phyloP scores from a whole-genome alignment of 2,329 filamentous ascomycete genomes.

The Pestalotiopsis sp. region DNA sequence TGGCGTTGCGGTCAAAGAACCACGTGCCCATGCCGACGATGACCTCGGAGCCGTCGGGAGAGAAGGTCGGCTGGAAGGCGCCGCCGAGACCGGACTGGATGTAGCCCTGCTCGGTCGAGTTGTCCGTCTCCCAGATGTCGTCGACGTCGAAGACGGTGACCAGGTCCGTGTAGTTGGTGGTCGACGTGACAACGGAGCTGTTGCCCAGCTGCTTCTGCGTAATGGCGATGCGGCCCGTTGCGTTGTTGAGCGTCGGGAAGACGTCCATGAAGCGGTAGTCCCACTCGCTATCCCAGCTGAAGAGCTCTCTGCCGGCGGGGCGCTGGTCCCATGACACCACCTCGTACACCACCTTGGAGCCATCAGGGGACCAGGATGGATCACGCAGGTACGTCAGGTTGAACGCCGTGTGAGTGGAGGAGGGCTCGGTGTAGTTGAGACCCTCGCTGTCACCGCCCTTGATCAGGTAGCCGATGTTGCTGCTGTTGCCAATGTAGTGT shows the following conservation, averaged over 20 bases:
- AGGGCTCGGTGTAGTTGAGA: slow-evolving; percentile 29
- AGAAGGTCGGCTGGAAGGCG: slow-evolving; percentile 44
- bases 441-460: slow-evolving; percentile 31
- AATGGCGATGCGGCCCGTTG: slow-evolving; percentile 26
- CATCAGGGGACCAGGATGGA: slow-evolving; percentile 38
- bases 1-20: slow-evolving; percentile 37
- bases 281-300: slow-evolving; percentile 41
- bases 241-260: slow-evolving; percentile 36
- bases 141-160: slow-evolving; percentile 18
- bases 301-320: slow-evolving; percentile 38
- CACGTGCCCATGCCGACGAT: slow-evolving; percentile 42
- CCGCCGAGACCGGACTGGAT: slow-evolving; percentile 31
- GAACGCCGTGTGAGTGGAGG: slow-evolving; percentile 17
- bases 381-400: slow-evolving; percentile 17
- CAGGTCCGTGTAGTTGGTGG: slow-evolving; percentile 30
- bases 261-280: slow-evolving; percentile 47
- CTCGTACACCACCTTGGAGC: slow-evolving; percentile 27
- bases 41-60: slow-evolving; percentile 38
- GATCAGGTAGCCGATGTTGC: slow-evolving; percentile 28
- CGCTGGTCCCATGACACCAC: slow-evolving; percentile 32
- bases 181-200: slow-evolving; percentile 37
- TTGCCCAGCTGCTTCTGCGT: slow-evolving; percentile 44
- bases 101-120: slow-evolving; percentile 25
- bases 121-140: slow-evolving; percentile 28
- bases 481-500: slow-evolving; percentile 19